Evolutionary conservation across 352 stramenopile species (phyloP).

Genomic region (Heterotrichella gracilis): DNA sequence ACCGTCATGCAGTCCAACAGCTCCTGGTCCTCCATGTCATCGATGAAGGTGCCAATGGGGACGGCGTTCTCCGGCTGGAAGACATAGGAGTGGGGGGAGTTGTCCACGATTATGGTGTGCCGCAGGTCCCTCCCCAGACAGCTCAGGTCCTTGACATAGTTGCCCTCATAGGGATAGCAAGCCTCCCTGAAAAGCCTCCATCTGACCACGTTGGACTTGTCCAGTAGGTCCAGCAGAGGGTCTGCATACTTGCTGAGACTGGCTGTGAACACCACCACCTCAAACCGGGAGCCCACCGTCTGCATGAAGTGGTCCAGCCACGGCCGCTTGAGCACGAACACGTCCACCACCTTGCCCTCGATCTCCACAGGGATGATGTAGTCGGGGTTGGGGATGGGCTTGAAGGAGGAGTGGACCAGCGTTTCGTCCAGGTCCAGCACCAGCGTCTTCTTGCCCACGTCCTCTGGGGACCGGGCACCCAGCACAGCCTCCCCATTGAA

Average conservation of each 20-base stretch:
- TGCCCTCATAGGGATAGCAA: conserved; percentile 72
- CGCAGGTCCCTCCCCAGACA: conserved; percentile 60
- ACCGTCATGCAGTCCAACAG: too few relatives aligned
- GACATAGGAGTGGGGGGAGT: conserved; percentile 81
- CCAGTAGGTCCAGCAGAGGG: conserved; percentile 72
- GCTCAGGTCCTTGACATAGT: conserved; percentile 92
- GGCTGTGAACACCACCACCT: conserved; percentile 97
- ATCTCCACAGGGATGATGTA: conserved; percentile 75
- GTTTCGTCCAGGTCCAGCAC: conserved; percentile 95
- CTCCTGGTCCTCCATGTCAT: conserved; percentile 45
- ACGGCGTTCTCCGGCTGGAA: conserved; percentile 78
- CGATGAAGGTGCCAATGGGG: conserved; percentile 41
- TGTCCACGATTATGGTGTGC: conserved; percentile 89
- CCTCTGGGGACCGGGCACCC: too few relatives aligned
- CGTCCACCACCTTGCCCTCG: conserved; percentile 61
- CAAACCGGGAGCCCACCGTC: conserved; percentile 52
- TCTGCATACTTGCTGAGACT: conserved; percentile 63
- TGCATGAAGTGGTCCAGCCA: conserved; percentile 70
- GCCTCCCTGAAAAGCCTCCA: conserved; percentile 68
- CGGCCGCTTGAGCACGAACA: conserved; percentile 77
- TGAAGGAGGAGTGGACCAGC: conserved; percentile 86
- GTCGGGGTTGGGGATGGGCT: conserved; percentile 58
- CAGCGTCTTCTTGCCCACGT: too few relatives aligned
- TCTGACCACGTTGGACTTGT: conserved; percentile 45
- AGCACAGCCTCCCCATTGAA: too few relatives aligned